These are phyloP conservation scores for Zalaria obscura DNA, from an alignment of 2,329 filamentous ascomycete genomes.

Conservation along the genomic window DNA sequence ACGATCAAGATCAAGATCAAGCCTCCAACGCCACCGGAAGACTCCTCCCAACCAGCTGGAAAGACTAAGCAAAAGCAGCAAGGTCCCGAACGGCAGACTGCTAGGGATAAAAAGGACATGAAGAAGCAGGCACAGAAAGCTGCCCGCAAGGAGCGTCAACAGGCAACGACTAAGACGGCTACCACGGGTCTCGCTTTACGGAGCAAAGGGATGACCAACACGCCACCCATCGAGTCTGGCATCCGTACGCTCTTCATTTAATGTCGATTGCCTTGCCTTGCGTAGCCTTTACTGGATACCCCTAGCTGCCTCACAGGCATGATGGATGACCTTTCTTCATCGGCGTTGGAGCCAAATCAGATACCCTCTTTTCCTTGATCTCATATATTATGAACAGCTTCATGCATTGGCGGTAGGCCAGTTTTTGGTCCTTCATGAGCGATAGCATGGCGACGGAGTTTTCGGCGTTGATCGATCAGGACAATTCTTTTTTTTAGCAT, in stretches of 20 bases:
- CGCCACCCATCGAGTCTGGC: slow-evolving; percentile 19
- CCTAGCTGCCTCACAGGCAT: too few relatives aligned
- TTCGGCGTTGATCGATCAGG: not conserved
- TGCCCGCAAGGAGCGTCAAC: slow-evolving; percentile 23
- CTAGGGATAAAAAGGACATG: slow-evolving; percentile 23
- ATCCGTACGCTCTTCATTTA: slow-evolving; percentile 23
- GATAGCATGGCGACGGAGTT: slow-evolving; percentile 7
- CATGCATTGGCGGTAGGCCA: too few relatives aligned
- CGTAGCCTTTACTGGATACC: not conserved
- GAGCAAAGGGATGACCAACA: slow-evolving; percentile 17
- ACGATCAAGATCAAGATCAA: slow-evolving; percentile 19
- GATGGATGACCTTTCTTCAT: not conserved
- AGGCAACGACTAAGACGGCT: slow-evolving; percentile 8
- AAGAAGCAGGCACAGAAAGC: slow-evolving; percentile 28
- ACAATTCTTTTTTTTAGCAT: slow-evolving; percentile 1
- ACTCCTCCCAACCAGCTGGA: slow-evolving; percentile 8
- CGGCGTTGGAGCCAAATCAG: not conserved
- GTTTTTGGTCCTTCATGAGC: slow-evolving; percentile 1
- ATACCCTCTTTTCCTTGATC: not conserved
- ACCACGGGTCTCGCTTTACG: slow-evolving; percentile 15
- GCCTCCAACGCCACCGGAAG: slow-evolving; percentile 15
- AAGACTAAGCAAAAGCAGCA: slow-evolving; percentile 19
- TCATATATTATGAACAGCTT: not conserved
- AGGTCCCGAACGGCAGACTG: slow-evolving; percentile 19
- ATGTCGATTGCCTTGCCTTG: slow-evolving; percentile 5